These are phyloP conservation scores for Chimonanthus praecox DNA, from an alignment of 164 flowering plant genomes.

Conservation along the genomic window DNA sequence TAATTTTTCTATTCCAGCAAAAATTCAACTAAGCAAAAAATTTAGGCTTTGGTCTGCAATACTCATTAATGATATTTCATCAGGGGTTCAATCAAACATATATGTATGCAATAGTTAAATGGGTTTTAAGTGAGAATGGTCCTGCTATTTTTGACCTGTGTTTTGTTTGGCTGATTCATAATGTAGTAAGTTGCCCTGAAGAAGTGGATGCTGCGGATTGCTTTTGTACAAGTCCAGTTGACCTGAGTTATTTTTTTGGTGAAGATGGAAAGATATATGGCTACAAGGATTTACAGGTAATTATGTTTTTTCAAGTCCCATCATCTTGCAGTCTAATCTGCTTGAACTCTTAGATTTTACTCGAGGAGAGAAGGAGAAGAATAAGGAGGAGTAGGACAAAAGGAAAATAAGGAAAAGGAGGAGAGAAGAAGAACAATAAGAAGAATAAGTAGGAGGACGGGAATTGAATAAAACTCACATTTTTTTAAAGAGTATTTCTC, in stretches of 20 bases:
- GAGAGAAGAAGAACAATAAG: no score
- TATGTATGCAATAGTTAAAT: neutral
- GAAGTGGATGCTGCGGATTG: constrained; percentile 54
- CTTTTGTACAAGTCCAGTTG: constrained; percentile 50
- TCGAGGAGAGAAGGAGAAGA: no score
- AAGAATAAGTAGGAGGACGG: no score
- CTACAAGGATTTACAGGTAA: constrained; percentile 76
- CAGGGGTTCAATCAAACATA: neutral
- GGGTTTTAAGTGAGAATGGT: neutral
- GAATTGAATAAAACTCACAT: no score
- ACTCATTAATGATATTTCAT: neutral
- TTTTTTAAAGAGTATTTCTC: no score
- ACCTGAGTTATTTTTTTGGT: constrained; percentile 68
- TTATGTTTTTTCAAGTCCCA: neutral
- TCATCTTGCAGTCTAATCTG: no score
- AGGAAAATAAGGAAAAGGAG: no score
- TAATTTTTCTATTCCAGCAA: no score
- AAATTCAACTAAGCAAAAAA: no score
- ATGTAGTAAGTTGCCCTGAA: constrained; percentile 58
- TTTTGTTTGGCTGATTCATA: neutral
- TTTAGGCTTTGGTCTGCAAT: no score
- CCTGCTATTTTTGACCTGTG: neutral
- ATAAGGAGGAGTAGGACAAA: no score
- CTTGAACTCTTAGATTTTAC: no score
- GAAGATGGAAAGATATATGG: constrained; percentile 90